These are phyloP conservation scores for Domatiomyces globalis DNA, from an alignment of 2,329 filamentous ascomycete species.

Conservation along the genomic window DNA sequence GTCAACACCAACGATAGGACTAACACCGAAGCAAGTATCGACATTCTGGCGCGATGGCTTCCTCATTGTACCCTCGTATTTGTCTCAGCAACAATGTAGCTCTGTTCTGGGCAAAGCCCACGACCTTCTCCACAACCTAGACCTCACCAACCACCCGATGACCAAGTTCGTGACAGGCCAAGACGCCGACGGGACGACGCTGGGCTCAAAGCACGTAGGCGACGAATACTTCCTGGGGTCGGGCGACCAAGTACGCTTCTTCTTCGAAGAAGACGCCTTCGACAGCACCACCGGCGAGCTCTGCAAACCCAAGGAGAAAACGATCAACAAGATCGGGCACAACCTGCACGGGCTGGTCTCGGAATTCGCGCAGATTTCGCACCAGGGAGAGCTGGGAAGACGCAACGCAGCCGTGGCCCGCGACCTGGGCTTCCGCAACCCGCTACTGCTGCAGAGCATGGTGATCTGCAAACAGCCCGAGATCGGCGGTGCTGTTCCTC, in stretches of 20 bases:
- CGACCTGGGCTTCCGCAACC: constrained; percentile 60
- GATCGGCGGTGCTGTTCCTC: constrained; percentile 79
- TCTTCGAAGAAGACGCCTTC: constrained; percentile 94
- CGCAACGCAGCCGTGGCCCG: constrained; percentile 51
- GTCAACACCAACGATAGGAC: constrained; percentile 6
- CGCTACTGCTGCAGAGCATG: constrained; percentile 81
- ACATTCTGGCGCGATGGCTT: constrained; percentile 65
- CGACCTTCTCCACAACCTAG: constrained; percentile 58
- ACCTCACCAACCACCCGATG: constrained; percentile 73
- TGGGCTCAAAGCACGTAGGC: constrained; percentile 53
- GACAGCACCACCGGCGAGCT: constrained; percentile 46
- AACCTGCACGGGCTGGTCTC: constrained; percentile 55
- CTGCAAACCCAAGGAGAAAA: constrained; percentile 61
- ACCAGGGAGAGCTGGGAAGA: constrained; percentile 29
- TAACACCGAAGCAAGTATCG: constrained; percentile 15
- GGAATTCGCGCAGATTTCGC: constrained; percentile 47
- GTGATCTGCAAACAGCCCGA: constrained; percentile 96
- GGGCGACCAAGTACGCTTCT: constrained; percentile 87
- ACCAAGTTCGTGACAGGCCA: constrained; percentile 85
- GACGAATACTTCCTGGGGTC: constrained; percentile 88
- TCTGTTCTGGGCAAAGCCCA: constrained; percentile 62
- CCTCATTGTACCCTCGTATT: constrained; percentile 67
- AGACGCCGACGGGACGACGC: constrained; percentile 30
- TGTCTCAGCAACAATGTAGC: constrained; percentile 30
- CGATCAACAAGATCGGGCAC: constrained; percentile 84